Base-by-base conservation (phyloP, 441 rosid genomes). In the Erysimum cheiri region DNA sequence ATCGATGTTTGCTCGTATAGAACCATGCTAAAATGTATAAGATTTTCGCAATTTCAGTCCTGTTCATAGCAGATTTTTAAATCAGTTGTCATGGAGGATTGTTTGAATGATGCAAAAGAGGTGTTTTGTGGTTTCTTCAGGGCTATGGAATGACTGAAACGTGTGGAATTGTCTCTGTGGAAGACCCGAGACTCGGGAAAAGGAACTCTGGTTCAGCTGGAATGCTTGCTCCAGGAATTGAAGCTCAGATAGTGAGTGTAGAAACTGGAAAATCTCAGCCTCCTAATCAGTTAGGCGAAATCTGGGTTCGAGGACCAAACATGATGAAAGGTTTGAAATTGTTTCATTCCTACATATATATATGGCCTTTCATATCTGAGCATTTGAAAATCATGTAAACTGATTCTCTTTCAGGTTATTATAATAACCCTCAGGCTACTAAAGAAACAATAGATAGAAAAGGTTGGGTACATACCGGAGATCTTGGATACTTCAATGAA, bases 91-190 rank as follows among this genome's bases (percentile, higher is more conserved):
- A 31, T 31, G 13, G 63, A 24, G 32, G 62, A 32, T 50, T 50
- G 39, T 64, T 67, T 64, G 52, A 47, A 46, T 55, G 59, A 55
- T 36, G 47, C 12, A 28, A 44, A 43, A 54, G 58, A 61, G 9
- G 47, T 66, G 67, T 41, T 35, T 32, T 41, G 33, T 69, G 74
- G 5, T 64, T 15, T 50, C 66, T 82, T 81, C 81, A 93, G 97
- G 96, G 97, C 6, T 94, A 80, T 76, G 97, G 96, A 22, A 88
- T 94, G 97, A 91, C 92, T 8, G 97, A 94, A 84, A 90, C 96
- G 40, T 69, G 83, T 70, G 91, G 88, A 13, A 70, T 90, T 19
- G 36, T 88, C 69, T 82, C 93, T 15, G 39, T 83, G 63, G 92
- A 91, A 78, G 84, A 78, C 73, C 72, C 79, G 10, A 72, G 75